Base-by-base conservation (phyloP, 345 rosid genomes). In the Rhizophora apiculata region DNA sequence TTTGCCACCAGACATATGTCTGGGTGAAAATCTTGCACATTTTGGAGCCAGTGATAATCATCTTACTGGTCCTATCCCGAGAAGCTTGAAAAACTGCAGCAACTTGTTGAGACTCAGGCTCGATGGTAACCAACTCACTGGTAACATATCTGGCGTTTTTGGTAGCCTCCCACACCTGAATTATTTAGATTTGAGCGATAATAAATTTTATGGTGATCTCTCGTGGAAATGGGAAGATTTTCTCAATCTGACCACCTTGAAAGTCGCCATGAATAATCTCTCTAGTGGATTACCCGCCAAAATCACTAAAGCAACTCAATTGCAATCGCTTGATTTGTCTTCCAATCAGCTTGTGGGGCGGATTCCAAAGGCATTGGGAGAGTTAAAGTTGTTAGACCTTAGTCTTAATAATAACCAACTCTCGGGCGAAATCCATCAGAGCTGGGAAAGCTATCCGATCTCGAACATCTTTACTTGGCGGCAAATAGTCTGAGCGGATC, bases 211-310 rank as follows among this genome's bases (percentile, higher is more conserved):
- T 6, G 79, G 84, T 20, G 81, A 77, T 76, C 59, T 81, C 34
- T 74, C 77, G 3, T 69, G 74, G 54, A 69, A 70, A 32, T 80
- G 84, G 84, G 81, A 75, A 43, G 26, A 71, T 15, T 80, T 75
- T 34, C 21, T 8, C 18, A 63, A 31, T 60, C 67, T 77, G 4
- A 46, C 74, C 30, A 48, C 65, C 56, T 24, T 81, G 67, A 70
- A 61, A 48, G 59, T 81, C 3, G 67, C 79, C 2, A 60, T 39
- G 22, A 81, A 81, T 16, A 30, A 39, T 31, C 61, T 81, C 32
- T 53, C 76, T 0, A 81, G 81, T 29, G 61, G 6, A 29, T 70
- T 81, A 19, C 81, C 81, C 6, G 22, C 73, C n/a, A 74, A 54
- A 63, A 21, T 77, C 36, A 66, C 58, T 15, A 56, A 55, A 20